Conservation (phyloP, 31 red algal species). For the Pterothamnion heteromorphum region DNA sequence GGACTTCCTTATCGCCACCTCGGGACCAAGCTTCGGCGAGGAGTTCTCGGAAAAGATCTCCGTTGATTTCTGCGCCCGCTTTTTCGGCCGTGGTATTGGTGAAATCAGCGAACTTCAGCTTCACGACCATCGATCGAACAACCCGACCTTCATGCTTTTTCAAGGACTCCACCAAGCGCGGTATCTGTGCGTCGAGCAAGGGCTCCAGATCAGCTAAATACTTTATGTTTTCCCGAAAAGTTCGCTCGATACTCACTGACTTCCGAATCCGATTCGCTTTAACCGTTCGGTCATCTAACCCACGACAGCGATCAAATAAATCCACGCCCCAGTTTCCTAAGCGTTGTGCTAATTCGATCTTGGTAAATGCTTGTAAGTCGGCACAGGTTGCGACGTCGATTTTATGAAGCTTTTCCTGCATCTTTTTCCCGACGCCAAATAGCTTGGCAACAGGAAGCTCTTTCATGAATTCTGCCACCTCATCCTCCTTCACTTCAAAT, state of each 20-base stretch:
- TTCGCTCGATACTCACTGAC: conserved; percentile 22
- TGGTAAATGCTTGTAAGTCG: not conserved
- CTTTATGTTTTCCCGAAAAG: conserved; percentile 15
- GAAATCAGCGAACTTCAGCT: conserved; percentile 36
- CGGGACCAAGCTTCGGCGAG: not conserved
- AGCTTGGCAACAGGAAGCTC: not conserved
- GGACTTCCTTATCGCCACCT: not conserved
- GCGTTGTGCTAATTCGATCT: not conserved
- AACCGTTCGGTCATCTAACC: not conserved
- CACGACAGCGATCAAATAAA: not conserved
- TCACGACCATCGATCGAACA: not conserved
- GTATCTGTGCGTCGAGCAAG: not conserved
- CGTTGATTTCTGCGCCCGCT: not conserved
- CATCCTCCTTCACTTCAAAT: not conserved
- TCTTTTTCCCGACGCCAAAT: conserved; percentile 8
- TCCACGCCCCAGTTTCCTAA: not conserved
- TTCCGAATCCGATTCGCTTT: not conserved
- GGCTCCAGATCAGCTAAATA: not conserved
- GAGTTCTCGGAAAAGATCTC: not conserved
- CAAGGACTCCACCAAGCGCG: not conserved
- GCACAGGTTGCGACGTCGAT: not conserved
- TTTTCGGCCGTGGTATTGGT: conserved; percentile 13
- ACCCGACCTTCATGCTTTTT: not conserved
- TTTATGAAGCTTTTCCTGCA: not conserved
- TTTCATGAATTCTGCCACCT: not conserved